Percentiles rank a stretch among this genome's conserved stretches.
phyloP scores from a whole-genome alignment of 257 asterid species.

The Fraxinus quadrangulata region DNA sequence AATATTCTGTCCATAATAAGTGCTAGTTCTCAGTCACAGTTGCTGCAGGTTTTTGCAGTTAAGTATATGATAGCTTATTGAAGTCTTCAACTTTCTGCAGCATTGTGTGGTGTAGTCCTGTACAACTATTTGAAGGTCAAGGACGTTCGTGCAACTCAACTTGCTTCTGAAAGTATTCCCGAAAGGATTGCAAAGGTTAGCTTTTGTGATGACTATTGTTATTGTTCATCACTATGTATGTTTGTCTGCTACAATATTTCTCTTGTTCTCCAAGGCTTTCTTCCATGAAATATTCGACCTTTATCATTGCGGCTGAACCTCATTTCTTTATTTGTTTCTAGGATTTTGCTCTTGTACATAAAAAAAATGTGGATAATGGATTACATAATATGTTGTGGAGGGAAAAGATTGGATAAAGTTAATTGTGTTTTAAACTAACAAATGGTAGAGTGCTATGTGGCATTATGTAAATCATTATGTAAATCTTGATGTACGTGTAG shows the following conservation, averaged over 20 bases:
- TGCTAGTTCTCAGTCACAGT: background rate
- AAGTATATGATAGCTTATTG: background rate
- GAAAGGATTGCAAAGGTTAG: conserved; percentile 61
- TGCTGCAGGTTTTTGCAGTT: background rate
- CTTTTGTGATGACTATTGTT: background rate
- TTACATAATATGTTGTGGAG: no score
- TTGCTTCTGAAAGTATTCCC: conserved; percentile 43
- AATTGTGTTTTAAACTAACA: no score
- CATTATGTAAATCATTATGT: no score
- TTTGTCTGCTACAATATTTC: background rate
- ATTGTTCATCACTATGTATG: background rate
- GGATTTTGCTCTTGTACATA: no score
- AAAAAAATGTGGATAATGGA: no score
- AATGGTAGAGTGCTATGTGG: no score
- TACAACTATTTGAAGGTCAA: conserved; percentile 68
- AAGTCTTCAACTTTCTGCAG: conserved; percentile 20
- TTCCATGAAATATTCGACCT: background rate
- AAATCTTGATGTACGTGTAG: no score
- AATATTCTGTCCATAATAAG: conserved; percentile 12
- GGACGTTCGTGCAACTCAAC: conserved; percentile 59
- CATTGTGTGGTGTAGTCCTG: conserved; percentile 49
- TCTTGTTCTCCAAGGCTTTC: background rate
- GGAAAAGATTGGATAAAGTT: no score
- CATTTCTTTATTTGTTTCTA: background rate
- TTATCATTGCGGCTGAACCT: background rate